A percentile compares a stretch with the other conserved stretches of the same genome.
These are phyloP conservation scores for Suillus weaverae DNA, from an alignment of 768 basidiomycete genomes.

Conservation along the genomic window DNA sequence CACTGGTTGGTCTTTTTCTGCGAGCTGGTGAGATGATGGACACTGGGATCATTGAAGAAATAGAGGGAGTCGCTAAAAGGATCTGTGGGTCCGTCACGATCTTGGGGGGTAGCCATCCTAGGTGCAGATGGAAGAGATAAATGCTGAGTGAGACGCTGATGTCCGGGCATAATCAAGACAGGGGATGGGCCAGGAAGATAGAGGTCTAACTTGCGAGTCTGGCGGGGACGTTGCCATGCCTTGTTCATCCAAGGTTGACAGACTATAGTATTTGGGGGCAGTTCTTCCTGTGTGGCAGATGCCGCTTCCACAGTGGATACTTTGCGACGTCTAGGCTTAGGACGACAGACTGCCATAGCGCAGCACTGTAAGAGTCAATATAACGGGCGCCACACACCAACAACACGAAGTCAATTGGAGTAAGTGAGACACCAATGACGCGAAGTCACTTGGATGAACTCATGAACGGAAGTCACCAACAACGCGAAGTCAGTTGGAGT, in stretches of 20 bases:
- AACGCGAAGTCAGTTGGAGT: neutral
- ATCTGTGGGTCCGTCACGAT: neutral
- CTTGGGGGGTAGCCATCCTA: neutral
- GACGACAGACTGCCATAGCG: neutral
- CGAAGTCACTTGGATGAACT: neutral
- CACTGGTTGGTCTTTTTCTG: constrained; percentile 8
- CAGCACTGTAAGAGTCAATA: no score
- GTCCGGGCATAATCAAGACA: neutral
- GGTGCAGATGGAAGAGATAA: neutral
- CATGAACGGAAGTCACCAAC: neutral
- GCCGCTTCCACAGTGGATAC: neutral
- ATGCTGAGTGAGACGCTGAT: neutral
- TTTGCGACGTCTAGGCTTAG: neutral
- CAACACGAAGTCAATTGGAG: neutral
- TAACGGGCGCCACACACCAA: neutral
- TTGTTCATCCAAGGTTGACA: neutral
- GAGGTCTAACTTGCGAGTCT: neutral
- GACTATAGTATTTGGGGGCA: neutral
- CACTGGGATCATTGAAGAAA: neutral
- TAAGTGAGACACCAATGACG: neutral
- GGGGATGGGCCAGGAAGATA: neutral
- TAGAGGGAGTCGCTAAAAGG: neutral
- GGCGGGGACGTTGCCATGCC: neutral
- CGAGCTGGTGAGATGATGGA: neutral
- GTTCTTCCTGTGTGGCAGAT: neutral